phyloP scores from a whole-genome alignment of 768 basidiomycete species.

The Dendrothele bispora region DNA sequence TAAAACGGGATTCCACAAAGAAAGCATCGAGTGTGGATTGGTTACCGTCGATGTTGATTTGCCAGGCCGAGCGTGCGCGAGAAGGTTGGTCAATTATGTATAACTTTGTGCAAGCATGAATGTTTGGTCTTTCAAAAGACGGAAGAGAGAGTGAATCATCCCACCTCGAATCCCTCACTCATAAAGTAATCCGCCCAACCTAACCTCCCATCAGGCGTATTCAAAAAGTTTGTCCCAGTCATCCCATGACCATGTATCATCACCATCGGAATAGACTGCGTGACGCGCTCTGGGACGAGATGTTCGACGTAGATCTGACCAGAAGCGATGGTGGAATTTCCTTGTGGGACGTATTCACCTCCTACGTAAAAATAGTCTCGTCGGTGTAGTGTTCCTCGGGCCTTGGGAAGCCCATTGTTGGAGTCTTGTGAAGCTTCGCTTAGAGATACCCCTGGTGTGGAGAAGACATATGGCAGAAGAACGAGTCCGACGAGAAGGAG shows the following conservation, averaged over 20 bases:
- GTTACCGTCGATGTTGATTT: constrained; percentile 27
- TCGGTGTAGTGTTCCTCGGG: constrained; percentile 38
- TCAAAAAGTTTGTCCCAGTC: constrained; percentile 53
- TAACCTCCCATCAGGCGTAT: constrained; percentile 51
- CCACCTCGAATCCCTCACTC: constrained; percentile 49
- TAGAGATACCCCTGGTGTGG: no score
- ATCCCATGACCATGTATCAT: constrained; percentile 53
- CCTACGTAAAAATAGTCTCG: constrained; percentile 52
- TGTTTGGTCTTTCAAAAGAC: constrained; percentile 1
- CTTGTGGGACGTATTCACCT: constrained; percentile 34
- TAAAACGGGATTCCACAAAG: constrained; percentile 30
- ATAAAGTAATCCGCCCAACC: constrained; percentile 63
- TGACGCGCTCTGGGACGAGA: constrained; percentile 39
- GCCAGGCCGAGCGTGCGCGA: constrained; percentile 37
- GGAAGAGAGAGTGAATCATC: background rate
- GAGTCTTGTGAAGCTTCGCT: no score
- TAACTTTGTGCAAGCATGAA: constrained; percentile 22
- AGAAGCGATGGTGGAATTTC: constrained; percentile 35
- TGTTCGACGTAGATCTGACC: constrained; percentile 57
- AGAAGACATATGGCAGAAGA: no score
- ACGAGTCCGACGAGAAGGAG: no score
- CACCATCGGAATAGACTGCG: constrained; percentile 40
- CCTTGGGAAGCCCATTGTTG: no score
- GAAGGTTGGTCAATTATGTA: constrained; percentile 40
- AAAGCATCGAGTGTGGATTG: constrained; percentile 16